Percentiles rank a stretch among this genome's conserved stretches.
Conservation (phyloP, 75 land plant genomes). For the Cryptomeria japonica region DNA sequence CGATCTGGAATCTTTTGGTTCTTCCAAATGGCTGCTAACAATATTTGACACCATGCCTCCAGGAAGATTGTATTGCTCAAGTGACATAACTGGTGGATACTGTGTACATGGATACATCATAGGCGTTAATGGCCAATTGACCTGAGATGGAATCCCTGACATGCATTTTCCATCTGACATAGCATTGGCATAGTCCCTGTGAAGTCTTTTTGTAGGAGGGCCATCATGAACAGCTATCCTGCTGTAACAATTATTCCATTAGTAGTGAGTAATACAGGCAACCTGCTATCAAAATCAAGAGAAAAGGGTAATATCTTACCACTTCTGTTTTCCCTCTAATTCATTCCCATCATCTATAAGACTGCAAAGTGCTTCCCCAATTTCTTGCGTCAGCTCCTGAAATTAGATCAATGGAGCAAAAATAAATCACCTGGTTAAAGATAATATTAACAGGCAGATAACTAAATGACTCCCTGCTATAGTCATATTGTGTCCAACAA, state of each 20-base stretch:
- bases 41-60: constrained; percentile 12
- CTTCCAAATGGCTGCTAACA: constrained; percentile 1
- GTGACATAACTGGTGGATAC: constrained; percentile 16
- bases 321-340: constrained; percentile 33
- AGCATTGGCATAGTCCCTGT: constrained; percentile 20
- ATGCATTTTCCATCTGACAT: constrained; percentile 26
- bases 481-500: neutral
- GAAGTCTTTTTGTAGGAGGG: constrained; percentile 25
- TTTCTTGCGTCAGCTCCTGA: constrained; percentile 76
- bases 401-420: constrained; percentile 9
- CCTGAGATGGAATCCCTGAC: constrained; percentile 21
- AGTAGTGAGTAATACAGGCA: neutral
- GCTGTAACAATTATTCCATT: neutral
- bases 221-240: constrained; percentile 10
- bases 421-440: neutral
- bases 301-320: constrained; percentile 31
- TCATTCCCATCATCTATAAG: constrained; percentile 67
- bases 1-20: constrained; percentile 26
- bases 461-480: neutral
- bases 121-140: constrained; percentile 22
- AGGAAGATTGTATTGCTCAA: constrained; percentile 23
- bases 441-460: no score
- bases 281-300: neutral
- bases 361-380: constrained; percentile 83
- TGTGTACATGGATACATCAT: constrained; percentile 24